Percentiles rank a stretch among this genome's conserved stretches.
Evolutionary conservation across 1,284 basidiomycete species (phyloP).

Genomic region (Malassezia sympodialis): DNA sequence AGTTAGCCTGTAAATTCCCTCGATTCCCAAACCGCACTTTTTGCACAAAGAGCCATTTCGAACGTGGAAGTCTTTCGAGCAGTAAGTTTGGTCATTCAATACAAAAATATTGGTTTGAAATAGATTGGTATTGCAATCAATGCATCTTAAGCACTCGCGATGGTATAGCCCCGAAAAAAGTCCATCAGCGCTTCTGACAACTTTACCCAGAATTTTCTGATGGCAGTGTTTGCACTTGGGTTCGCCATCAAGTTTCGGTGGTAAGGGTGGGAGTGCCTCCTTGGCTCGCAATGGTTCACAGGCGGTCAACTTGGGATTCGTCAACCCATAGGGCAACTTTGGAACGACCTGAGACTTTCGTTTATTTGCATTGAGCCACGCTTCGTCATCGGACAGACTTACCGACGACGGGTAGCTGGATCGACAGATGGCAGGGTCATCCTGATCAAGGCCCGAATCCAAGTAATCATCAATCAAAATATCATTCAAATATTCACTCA

Average conservation of each 20-base stretch:
- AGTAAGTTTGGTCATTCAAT: constrained; percentile 5
- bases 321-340: not conserved
- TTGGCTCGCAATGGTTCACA: not conserved
- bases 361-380: not conserved
- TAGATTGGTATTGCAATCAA: not conserved
- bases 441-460: not conserved
- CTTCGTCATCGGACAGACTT: not conserved
- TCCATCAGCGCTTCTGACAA: not conserved
- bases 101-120: constrained; percentile 6
- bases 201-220: not conserved
- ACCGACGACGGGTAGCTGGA: not conserved
- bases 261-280: not conserved
- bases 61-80: constrained; percentile 7
- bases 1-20: constrained; percentile 1
- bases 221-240: constrained; percentile 1
- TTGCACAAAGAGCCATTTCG: not conserved
- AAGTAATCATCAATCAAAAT: constrained; percentile 3
- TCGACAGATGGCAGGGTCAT: not conserved
- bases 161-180: constrained; percentile 9
- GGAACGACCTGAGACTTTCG: not conserved
- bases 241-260: not conserved
- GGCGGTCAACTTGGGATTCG: not conserved
- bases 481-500: not conserved
- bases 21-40: constrained; percentile 4
- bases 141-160: constrained; percentile 11